Base-by-base conservation (phyloP, 2,329 filamentous ascomycete species). In the Neoscytalidium dimidiatum region DNA sequence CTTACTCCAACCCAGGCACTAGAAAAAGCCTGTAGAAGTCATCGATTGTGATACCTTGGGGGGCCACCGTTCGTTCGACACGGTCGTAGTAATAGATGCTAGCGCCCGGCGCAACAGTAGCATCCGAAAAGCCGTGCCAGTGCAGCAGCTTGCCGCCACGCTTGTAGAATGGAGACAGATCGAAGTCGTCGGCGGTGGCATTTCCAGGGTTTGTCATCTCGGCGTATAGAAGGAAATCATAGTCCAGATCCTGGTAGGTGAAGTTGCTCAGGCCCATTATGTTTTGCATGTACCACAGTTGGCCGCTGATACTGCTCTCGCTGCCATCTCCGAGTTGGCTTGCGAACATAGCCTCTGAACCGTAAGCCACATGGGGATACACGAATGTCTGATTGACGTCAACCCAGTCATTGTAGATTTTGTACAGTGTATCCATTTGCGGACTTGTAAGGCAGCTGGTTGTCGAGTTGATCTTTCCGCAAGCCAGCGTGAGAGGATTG, bases 71-170 rank as follows among this genome's bases (percentile, higher is more conserved):
- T 4, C 72, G 71, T 14, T 71, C 53, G 0, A 85, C 79, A 17
- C 80, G 77, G 17, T 80, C 75, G 72, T 85, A 84, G 69, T 79
- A 88, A 71, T 83, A 84, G 8, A 82, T 79, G 1, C 81, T 82
- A n/a, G 82, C 79, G 0, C 80, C 80, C 0, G 81, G 81, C 11
- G 83, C 80, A 61, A 87, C 88, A 6, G 78, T 69, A 0, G 69
- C 75, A 66, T 82, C 80, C 5, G 71, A 68, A 35, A 84, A 78
- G 9, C 82, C 79, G 43, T 85, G 79, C 66, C 78, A 81, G 19
- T 70, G 75, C 41, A 77, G 73, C 48, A 73, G 72, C 65, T 81
- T 81, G 6, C 79, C 79, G 19, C 80, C 79, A 28, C 72, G 73
- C 3, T 64, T 67, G 41, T 79, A 73, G 75, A 84, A 86, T 0